Evolutionary conservation across 768 basidiomycete species (phyloP), one percentile per base, ranked within the genome.

Genomic region (Mycena olivaceomarginata): DNA sequence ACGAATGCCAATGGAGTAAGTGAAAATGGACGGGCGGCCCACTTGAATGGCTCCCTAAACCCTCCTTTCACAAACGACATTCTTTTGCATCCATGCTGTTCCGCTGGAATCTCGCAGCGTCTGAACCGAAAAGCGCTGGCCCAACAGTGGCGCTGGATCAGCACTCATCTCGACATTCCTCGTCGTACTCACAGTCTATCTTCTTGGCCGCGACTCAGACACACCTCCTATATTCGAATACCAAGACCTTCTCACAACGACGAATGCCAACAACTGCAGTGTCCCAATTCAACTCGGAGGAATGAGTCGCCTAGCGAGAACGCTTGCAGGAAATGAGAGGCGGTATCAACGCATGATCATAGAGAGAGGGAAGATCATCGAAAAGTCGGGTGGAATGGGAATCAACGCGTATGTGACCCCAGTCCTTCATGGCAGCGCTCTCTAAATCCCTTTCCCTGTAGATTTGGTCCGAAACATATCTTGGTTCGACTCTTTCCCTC

Each of bases 311-410:
- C 59, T 60, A 37, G 59, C 59, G 5, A 12, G 37, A 16, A 60
- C 59, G 15, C 59, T 60, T 22, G 59, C 4, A 60, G 59, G 31
- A 39, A 60, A 60, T 37, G 59, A 60, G 59, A 60, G 37, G 56
- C 56, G 56, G 56, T 57, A 57, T 13, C 56, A 57, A 18, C 9
- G 6, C 4, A 57, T 57, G 56, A 9, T 57, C 25, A 10, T 10
- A 13, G 56, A 25, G 4, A 57, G 56, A 57, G 9, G 25, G 56
- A 31, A 25, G 56, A 10, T 57, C 25, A 57, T 57, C 15, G 56
- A 8, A 6, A 57, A 57, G 25, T 10, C 9, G 5, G 56, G 56
- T 13, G 56, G 56, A 57, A 57, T 22, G 22, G 22, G 13, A 1
- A 22, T 57, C 25, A 11, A 22, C 5, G 56, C 25, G 56, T 57